Base-by-base conservation (phyloP, 495 filamentous ascomycete species). In the Lophiostoma macrostomum region DNA sequence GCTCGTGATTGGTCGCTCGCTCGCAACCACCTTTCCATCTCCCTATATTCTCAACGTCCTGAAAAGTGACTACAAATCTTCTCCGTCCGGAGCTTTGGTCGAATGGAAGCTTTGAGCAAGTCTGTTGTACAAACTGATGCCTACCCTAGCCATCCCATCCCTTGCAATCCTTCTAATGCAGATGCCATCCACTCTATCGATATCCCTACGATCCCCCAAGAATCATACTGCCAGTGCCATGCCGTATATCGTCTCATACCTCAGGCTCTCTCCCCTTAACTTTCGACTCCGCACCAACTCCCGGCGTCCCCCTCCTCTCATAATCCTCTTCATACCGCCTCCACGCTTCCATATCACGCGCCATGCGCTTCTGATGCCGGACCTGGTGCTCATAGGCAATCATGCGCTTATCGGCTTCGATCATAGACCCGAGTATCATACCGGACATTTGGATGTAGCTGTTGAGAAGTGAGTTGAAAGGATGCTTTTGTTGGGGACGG, bases 401-500 rank as follows among this genome's bases (percentile, higher is more conserved):
- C 40, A 94, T 74, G 35, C 86, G 74, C 48, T 74, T 73, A 71
- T 96, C 90, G 0, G 88, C 88, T 76, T 89, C 89, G 28, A 95
- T 76, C 76, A 86, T 88, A 41, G 84, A 82, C 7, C 90, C 90
- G 28, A 93, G 58, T 12, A 87, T 90, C 90, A 95, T 94, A 46
- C 79, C 81, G 18, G 85, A 88, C 73, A 95, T 87, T 65, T 95
- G 90, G 23, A 96, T 70, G 60, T 89, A 94, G 41, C 82, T 86
- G 60, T 35, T 12, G 34, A 44, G 59, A 8, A 25, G 18, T 7
- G 16, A 18, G 12, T 18, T 35, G 23, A 18, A 27, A 42, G 34
- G 2, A 39, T 3, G n/a, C 31, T 20, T 14, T 3, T 38, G 11
- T 35, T 27, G 20, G n/a, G 16, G 13, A 25, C n/a, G n/a, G n/a